Percentiles rank a stretch among this genome's conserved stretches.
These are phyloP conservation scores for Calonectria hawksworthii DNA, from an alignment of 2,329 filamentous ascomycete genomes.

Conservation along the genomic window DNA sequence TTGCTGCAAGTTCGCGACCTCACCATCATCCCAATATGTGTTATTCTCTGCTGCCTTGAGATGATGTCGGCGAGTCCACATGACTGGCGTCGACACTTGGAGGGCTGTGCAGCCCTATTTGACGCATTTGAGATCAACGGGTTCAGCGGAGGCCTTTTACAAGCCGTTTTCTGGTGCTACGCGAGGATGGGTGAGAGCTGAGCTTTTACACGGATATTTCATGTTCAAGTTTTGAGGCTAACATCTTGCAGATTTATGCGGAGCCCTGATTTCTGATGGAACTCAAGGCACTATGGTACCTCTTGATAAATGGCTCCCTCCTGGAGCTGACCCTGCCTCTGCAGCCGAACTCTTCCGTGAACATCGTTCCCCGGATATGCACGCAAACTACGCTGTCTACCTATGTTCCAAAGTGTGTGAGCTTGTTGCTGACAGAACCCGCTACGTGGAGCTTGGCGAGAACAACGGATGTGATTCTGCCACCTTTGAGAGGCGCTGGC, in stretches of 20 bases:
- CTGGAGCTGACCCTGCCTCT: constrained; percentile 52
- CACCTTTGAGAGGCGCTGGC: constrained; percentile 60
- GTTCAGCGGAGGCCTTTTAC: constrained; percentile 64
- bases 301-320: constrained; percentile 61
- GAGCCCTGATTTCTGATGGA: constrained; percentile 67
- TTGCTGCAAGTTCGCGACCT: constrained; percentile 51
- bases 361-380: constrained; percentile 62
- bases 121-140: constrained; percentile 67
- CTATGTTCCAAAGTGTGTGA: constrained; percentile 66
- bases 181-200: constrained; percentile 65
- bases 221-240: constrained; percentile 3
- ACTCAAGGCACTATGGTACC: constrained; percentile 66
- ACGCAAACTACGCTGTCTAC: constrained; percentile 72
- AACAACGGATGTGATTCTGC: constrained; percentile 58
- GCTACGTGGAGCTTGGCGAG: constrained; percentile 62
- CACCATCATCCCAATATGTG: constrained; percentile 54
- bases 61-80: constrained; percentile 58
- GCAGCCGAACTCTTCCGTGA: constrained; percentile 53
- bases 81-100: constrained; percentile 69
- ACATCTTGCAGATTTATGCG: constrained; percentile 62
- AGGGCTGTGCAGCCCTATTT: constrained; percentile 70
- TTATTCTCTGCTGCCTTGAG: constrained; percentile 57
- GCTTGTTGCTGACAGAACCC: constrained; percentile 63
- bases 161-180: constrained; percentile 72
- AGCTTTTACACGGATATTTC: background rate